Evolutionary conservation across 2,329 filamentous ascomycete genomes (phyloP), one percentile per base, ranked within the genome.

Genomic region (Monosporascus sp.): DNA sequence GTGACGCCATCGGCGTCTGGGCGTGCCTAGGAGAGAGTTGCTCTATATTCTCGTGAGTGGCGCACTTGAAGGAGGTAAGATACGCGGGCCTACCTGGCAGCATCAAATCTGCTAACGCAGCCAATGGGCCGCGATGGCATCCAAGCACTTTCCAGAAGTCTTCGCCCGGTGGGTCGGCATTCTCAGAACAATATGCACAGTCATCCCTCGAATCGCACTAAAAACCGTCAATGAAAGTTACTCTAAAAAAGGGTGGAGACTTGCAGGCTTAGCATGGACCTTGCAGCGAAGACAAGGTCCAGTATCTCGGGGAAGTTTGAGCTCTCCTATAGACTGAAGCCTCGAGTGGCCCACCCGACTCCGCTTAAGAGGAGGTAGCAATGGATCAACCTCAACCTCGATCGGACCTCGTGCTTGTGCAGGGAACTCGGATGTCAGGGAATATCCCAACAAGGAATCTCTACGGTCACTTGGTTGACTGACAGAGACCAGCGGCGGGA

Each of bases 271-370:
- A 45, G 74, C 74, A 34, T 72, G 63, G 8, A 76, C 67, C 61
- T 71, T 76, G 61, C 81, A 84, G 43, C 77, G 76, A 41, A 83
- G 70, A 60, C 81, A 83, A 16, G 75, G 72, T 17, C 74, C 73
- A 17, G 71, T 65, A 37, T 78, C 75, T 40, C 72, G 74, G 19
- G 78, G 69, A 8, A 83, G 70, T 41, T 73, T 73, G 4, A 84
- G 72, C 64, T 83, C 81, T 43, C 76, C 79, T 46, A 84, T 83
- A 19, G 81, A 83, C 61, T 83, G 74, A 2, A 84, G 68, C 24
- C 78, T 75, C 38, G 77, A 75, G 57, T 79, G 79, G 3, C 77
- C 78, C 31, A 78, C 73, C 44, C 79, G 73, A 51, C 75, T 79
- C 57, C 76, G 72, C 64, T 82, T 82, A 52, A 83, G 61, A 4